These are phyloP conservation scores for Saccharomycopsis synnaedendra DNA, from an alignment of 805 yeast species.

Conservation along the genomic window DNA sequence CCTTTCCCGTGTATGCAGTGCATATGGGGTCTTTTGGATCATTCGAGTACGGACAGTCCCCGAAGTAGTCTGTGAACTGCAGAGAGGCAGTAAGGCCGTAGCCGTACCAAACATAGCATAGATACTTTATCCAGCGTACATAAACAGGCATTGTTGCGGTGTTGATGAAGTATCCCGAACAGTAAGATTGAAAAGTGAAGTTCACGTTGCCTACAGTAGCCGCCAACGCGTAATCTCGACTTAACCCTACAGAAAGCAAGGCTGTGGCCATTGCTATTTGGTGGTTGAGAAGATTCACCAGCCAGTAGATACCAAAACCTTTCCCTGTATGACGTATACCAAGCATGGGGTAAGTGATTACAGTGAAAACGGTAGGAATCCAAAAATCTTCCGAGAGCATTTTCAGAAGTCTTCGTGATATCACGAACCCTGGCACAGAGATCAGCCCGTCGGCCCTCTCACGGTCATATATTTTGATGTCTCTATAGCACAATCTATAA, in stretches of 20 bases:
- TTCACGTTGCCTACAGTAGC: constrained; percentile 49
- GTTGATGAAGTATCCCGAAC: constrained; percentile 74
- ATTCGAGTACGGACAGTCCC: constrained; percentile 38
- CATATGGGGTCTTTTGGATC: constrained; percentile 25
- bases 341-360: constrained; percentile 65
- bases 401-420: constrained; percentile 57
- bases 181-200: constrained; percentile 64
- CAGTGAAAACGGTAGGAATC: constrained; percentile 45
- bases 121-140: constrained; percentile 74
- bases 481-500: constrained; percentile 43
- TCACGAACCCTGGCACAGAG: constrained; percentile 52
- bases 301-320: constrained; percentile 53
- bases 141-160: constrained; percentile 70
- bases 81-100: constrained; percentile 60
- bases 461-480: constrained; percentile 45
- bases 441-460: constrained; percentile 65
- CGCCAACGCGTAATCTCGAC: constrained; percentile 52
- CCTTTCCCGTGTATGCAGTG: constrained; percentile 40
- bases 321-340: constrained; percentile 44
- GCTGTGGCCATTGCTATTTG: constrained; percentile 47
- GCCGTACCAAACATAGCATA: constrained; percentile 68
- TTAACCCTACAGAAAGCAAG: constrained; percentile 37
- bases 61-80: constrained; percentile 50
- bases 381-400: constrained; percentile 59
- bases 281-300: constrained; percentile 44